Evolutionary conservation across 1,284 basidiomycete genomes (phyloP), one percentile per base, ranked within the genome.

Genomic region (Heimioporus retisporus): DNA sequence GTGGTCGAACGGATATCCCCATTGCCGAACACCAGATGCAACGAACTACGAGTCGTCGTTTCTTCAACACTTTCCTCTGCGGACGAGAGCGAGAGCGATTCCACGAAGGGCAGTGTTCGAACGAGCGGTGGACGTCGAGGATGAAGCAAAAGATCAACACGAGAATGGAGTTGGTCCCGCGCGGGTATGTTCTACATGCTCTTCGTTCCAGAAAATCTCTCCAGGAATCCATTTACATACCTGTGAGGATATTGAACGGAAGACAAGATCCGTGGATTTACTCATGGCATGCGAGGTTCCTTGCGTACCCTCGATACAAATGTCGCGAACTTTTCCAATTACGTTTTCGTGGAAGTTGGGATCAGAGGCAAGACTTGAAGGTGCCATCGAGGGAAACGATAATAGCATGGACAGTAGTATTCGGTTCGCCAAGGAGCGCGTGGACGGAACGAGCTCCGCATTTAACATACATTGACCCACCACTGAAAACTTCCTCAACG

Each of bases 51-150:
- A 21, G 80, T 72, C 42, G 82, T 82, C 2, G 67, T 72, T 76
- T 93, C 92, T 71, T 92, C 91, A 35, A 83, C 78, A 44, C 86
- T 83, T 73, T 92, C 90, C 70, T 93, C 91, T 11, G 81, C 77
- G 46, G 83, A 84, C 69, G 87, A 89, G 28, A 93, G 81, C 15
- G 88, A 84, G 18, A 93, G 72, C 6, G 83, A 78, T 69, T 92
- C 91, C 21, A 91, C 74, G 57, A 86, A 83, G n/a, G 92, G 91
- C 65, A 93, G 81, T 4, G 86, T 86, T 58, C 92, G 86, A 54
- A 95, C 82, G 18, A 94, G 80, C 3, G 93, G 91, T 2, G 94
- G 91, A 19, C 93, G 83, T 15, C 93, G 89, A 48, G 94, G 92
- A 66, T 95, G 91, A 19, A 96, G 77, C 21, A 94, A 81, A 18